Base-by-base conservation (phyloP, 2,329 filamentous ascomycete genomes). In the Pseudogymnoascus sp. region DNA sequence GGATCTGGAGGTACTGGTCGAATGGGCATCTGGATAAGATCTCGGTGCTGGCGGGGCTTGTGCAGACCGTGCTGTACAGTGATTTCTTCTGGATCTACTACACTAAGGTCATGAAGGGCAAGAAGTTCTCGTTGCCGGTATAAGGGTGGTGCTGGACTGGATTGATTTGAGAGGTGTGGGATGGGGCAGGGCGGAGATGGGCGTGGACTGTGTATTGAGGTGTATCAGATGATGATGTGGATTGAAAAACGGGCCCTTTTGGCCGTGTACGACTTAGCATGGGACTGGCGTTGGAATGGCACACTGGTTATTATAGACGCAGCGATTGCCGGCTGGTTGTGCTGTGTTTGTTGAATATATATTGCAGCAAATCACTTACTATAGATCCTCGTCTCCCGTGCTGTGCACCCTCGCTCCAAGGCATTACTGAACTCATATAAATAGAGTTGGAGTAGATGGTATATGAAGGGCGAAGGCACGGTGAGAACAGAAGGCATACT, bases 1-100 rank as follows among this genome's bases (percentile, higher is more conserved):
- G 95, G 95, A 87, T 98, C 72, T 98, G 91, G 79, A 84, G 95
- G 64, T 98, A 93, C 78, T 84, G 90, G 70, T 83, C 84, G 62
- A 92, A 96, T 76, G 80, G 85, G 61, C 88, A 92, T 76, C 89
- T 89, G 70, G 93, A 98, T 75, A 90, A 88, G 68, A 96, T 97
- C 70, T 89, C 93, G 19, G 89, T 97, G 62, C 74, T 95, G 67
- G 95, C 96, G 3, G 95, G 95, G 11, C 83, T 98, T 64, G 80
- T 98, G 68, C 95, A 99, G 82, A 99, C 95, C 0, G 79, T 99
- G 60, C 82, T 99, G 65, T 99, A 99, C 81, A 96, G 92, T 68
- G 95, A 99, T 80, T 99, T 99, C 81, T 99, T 99, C 85, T 99
- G 93, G 83, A 93, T 99, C 73, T 99, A 99, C 81, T 99, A 97